A percentile compares a stretch with the other conserved stretches of the same genome.
These are phyloP conservation scores for Capsicum chinense DNA, from an alignment of 257 asterid species.

Conservation along the genomic window DNA sequence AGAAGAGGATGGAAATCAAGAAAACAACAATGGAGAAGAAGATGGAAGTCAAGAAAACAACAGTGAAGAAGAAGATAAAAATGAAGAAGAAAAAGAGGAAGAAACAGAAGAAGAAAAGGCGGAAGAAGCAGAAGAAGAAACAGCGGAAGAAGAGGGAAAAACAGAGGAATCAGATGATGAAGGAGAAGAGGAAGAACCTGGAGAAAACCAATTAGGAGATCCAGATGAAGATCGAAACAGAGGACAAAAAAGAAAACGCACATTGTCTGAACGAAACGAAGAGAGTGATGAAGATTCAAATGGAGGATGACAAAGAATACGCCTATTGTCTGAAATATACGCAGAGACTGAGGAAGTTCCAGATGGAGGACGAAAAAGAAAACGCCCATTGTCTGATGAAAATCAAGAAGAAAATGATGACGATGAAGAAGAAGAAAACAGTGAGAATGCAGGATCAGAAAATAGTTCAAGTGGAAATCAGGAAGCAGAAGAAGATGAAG, in stretches of 20 bases:
- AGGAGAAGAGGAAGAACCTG: not conserved
- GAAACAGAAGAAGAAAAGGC: not conserved
- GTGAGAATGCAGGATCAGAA: not conserved
- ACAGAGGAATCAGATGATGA: not conserved
- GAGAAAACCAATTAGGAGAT: not conserved
- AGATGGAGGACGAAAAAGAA: not conserved
- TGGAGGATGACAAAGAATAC: no score
- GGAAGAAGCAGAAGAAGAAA: not conserved
- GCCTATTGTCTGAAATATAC: no score
- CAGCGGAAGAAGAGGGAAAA: not conserved
- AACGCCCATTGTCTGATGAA: not conserved
- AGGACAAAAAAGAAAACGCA: not conserved
- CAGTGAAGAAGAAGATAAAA: not conserved
- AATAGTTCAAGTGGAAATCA: no score
- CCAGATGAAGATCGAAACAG: not conserved
- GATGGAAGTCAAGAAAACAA: not conserved
- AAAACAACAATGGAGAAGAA: no score
- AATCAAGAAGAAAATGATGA: not conserved
- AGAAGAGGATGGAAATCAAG: no score
- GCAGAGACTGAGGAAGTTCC: not conserved
- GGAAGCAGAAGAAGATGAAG: not conserved
- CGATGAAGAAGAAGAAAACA: not conserved
- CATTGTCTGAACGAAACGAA: not conserved
- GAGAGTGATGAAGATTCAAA: no score
- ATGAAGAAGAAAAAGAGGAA: not conserved